Percentiles rank a stretch among this genome's conserved stretches.
Conservation (phyloP, 2,329 filamentous ascomycete genomes). For the Simplicillium sp. region DNA sequence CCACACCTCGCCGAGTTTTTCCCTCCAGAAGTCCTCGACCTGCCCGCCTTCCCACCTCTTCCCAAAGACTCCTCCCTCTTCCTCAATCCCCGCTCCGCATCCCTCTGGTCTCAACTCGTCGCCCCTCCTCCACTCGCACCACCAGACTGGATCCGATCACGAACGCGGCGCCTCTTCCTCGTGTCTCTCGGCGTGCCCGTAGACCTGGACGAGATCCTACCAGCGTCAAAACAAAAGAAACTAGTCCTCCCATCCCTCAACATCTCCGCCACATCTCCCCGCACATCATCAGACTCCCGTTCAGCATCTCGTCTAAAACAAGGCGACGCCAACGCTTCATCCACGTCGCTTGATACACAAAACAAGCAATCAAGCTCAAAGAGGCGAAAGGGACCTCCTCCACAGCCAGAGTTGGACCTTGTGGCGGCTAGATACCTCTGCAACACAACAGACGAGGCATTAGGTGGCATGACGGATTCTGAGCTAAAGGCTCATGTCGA, state of each 20-base stretch:
- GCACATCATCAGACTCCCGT: constrained; percentile 45
- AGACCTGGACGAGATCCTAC: constrained; percentile 93
- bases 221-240: constrained; percentile 96
- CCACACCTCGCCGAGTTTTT: constrained; percentile 61
- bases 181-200: constrained; percentile 94
- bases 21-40: constrained; percentile 44
- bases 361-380: constrained; percentile 36
- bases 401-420: constrained; percentile 69
- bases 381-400: constrained; percentile 48
- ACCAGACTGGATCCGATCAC: constrained; percentile 94
- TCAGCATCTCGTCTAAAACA: constrained; percentile 36
- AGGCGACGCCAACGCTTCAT: constrained; percentile 41
- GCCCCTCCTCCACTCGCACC: constrained; percentile 90
- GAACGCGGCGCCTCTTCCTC: constrained; percentile 87
- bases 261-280: constrained; percentile 46
- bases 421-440: constrained; percentile 71
- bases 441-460: constrained; percentile 73
- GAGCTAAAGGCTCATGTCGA: constrained; percentile 67
- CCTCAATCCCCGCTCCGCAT: constrained; percentile 76
- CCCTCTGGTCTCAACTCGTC: constrained; percentile 92
- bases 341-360: constrained; percentile 50
- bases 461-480: constrained; percentile 66
- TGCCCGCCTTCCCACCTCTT: constrained; percentile 39
- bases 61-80: constrained; percentile 57
- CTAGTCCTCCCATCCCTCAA: constrained; percentile 86